These are phyloP conservation scores for Rubia yunnanensis DNA, from an alignment of 257 asterid species.

Conservation along the genomic window DNA sequence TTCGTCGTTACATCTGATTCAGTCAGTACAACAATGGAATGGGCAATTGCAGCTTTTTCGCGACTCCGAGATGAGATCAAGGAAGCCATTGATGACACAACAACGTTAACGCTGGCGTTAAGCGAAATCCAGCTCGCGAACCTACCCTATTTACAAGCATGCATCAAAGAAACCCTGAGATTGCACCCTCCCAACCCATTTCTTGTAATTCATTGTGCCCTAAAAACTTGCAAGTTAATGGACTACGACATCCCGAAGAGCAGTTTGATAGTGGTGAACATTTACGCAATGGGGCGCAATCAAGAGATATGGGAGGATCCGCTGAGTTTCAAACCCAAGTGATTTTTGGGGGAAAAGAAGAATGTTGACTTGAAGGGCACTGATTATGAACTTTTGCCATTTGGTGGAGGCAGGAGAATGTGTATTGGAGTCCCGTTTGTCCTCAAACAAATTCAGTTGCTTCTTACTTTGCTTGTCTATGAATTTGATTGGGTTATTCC, in stretches of 20 bases:
- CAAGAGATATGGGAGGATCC: constrained; percentile 13
- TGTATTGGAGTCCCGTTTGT: constrained; percentile 10
- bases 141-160: constrained; percentile 12
- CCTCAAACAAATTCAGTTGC: constrained; percentile 2
- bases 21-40: not conserved
- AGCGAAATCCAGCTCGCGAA: not conserved
- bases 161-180: constrained; percentile 10
- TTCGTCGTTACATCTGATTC: constrained; percentile 7
- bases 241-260: constrained; percentile 3
- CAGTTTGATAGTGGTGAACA: not conserved
- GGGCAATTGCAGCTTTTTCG: constrained; percentile 7
- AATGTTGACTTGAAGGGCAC: constrained; percentile 1
- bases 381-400: constrained; percentile 14
- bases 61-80: constrained; percentile 6
- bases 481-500: constrained; percentile 13
- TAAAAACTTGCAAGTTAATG: constrained; percentile 1
- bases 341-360: not conserved
- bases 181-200: constrained; percentile 15
- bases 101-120: not conserved
- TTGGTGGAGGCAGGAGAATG: constrained; percentile 12
- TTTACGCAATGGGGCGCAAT: constrained; percentile 8
- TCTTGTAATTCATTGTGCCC: constrained; percentile 6
- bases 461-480: constrained; percentile 6
- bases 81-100: not conserved
- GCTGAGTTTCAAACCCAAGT: constrained; percentile 5